Base-by-base conservation (phyloP, 805 yeast species). In the Metschnikowia shivogae region DNA sequence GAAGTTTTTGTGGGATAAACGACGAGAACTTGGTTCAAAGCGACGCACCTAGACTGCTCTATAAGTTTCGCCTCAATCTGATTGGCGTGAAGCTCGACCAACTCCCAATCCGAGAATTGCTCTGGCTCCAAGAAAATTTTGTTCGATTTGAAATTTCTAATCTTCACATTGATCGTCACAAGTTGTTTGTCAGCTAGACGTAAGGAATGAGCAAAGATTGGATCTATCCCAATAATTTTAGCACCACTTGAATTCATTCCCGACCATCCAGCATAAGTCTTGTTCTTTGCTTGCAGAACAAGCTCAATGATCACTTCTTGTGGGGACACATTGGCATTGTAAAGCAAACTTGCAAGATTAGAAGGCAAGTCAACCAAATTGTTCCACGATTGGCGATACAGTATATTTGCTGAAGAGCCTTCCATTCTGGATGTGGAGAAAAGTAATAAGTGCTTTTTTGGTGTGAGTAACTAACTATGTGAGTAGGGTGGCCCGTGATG, bases 61-160 rank as follows among this genome's bases (percentile, higher is more conserved):
- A 92, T 67, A 54, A 90, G 73, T 50, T 78, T 78, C 37, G 81
- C 78, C 59, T 92, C 97, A 22, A 92, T 74, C 34, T 74, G 77
- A 26, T 76, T 80, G 2, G 96, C 92, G 62, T 92, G 86, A 2
- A 85, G 63, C 58, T 90, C 96, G 2, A 89, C 86, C 24, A 87
- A 68, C 53, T 90, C 97, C 97, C 97, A 92, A 59, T 92, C 99
- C 5, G 84, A 74, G 1, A 82, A 63, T 0, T 87, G 74, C 14
- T 77, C 64, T 0, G 98, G 98, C 56, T 87, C 96, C 36, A 92
- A 73, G 56, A 78, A 81, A 3, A 90, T 81, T 3, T 81, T 78
- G 5, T 72, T 68, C 1, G 89, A 80, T 34, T 64, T 72, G n/a
- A 75, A 78, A 44, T 61, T 63, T 32, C 77, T 69, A 11, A 78